Evolutionary conservation across 805 yeast genomes (phyloP), one percentile per base, ranked within the genome.

Genomic region (Blastobotrys muscicola): DNA sequence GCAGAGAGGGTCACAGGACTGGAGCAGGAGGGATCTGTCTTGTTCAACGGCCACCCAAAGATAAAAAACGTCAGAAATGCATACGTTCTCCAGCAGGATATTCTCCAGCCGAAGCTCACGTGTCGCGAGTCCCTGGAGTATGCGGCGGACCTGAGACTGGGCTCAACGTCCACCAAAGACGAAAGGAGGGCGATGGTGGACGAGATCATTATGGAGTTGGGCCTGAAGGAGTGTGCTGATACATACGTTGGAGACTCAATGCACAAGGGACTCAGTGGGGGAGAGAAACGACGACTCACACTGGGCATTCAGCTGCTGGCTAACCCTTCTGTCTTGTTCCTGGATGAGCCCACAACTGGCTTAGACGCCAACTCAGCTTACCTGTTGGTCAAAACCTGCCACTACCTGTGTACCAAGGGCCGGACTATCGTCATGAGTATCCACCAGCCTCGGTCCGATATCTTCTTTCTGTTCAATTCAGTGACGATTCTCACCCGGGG

Each of bases 311-410:
- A 85, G 58, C 64, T 85, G 56, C 67, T 85, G 39, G 74, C 83
- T 4, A 82, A 78, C 50, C 95, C 95, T 0, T 76, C 87, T 0
- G 65, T 85, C 1, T 61, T 86, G 47, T 85, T 85, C 53, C 61
- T 85, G 36, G 95, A 85, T 59, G 95, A 85, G 53, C 94, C 95
- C 4, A 85, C 95, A 1, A 85, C 95, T 0, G 94, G 95, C 0
- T 63, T 85, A 30, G 95, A 85, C 60, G 79, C 94, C 4, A 78
- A 76, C 48, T 78, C 87, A 9, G 89, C 95, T 0, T 74, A 70
- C 50, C 64, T 78, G 44, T 66, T 85, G 31, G 72, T 85, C 11
- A 65, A 71, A 37, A 75, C 85, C 0, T 68, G 86, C 43, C 74
- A 76, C 50, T 69, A 73, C 45, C 65, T 81, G 31, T 78, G 84